These are phyloP conservation scores for Xeromyces bisporus DNA, from an alignment of 495 filamentous ascomycete genomes.

Conservation along the genomic window DNA sequence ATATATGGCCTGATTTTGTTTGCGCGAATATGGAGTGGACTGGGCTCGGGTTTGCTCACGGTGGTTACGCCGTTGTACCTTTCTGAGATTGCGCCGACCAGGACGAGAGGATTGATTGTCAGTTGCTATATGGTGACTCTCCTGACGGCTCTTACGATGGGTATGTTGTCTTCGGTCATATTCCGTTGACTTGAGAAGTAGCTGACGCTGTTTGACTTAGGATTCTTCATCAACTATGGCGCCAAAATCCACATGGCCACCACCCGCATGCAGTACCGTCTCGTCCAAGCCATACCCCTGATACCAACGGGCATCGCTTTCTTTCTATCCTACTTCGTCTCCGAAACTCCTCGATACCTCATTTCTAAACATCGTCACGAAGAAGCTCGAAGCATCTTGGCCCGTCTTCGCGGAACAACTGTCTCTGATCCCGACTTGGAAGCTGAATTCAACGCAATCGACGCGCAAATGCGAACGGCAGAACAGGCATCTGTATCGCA, in stretches of 20 bases:
- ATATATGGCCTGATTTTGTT: constrained; percentile 29
- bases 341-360: constrained; percentile 28
- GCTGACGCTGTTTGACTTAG: no score
- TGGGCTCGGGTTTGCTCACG: constrained; percentile 33
- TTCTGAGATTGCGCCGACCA: constrained; percentile 33
- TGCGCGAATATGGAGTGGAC: constrained; percentile 25
- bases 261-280: constrained; percentile 24
- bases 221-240: constrained; percentile 33
- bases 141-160: constrained; percentile 19
- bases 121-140: constrained; percentile 34
- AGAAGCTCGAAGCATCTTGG: constrained; percentile 19
- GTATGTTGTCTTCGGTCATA: constrained; percentile 11
- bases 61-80: constrained; percentile 34
- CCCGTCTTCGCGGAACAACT: constrained; percentile 20
- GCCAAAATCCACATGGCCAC: constrained; percentile 22
- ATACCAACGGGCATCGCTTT: constrained; percentile 25
- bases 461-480: constrained; percentile 13
- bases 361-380: constrained; percentile 18
- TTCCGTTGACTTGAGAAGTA: no score
- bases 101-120: constrained; percentile 32
- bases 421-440: constrained; percentile 14
- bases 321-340: constrained; percentile 18
- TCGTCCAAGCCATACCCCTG: constrained; percentile 27
- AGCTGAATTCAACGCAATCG: constrained; percentile 22
- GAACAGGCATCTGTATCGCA: constrained; percentile 17